Evolutionary conservation across 1,284 basidiomycete genomes (phyloP).

Genomic region (Tetrapyrgos nigripes): DNA sequence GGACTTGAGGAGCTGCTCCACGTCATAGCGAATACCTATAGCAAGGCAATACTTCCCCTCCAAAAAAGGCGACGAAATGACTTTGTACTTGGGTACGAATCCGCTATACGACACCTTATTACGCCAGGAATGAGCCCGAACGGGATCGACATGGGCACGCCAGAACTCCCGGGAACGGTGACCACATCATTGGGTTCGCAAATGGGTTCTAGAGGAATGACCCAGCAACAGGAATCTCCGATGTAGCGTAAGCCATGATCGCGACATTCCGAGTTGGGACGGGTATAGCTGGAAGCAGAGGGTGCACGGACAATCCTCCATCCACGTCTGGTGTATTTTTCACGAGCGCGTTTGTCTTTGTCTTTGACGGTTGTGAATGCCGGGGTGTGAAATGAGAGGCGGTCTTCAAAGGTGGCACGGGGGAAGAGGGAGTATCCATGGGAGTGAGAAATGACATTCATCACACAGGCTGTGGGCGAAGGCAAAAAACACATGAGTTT

Average conservation of each 20-base stretch:
- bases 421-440: slow-evolving; percentile 22
- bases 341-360: slow-evolving; percentile 1
- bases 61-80: too few relatives aligned
- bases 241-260: slow-evolving; percentile 12
- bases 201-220: slow-evolving; percentile 3
- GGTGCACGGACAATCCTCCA: slow-evolving; percentile 9
- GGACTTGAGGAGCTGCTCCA: too few relatives aligned
- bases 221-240: slow-evolving; percentile 20
- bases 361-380: not conserved
- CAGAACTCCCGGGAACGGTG: not conserved
- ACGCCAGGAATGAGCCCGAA: not conserved
- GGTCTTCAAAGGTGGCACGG: slow-evolving; percentile 15
- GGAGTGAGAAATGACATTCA: slow-evolving; percentile 39
- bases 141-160: not conserved
- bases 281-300: not conserved
- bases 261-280: not conserved
- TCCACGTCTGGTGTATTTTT: slow-evolving; percentile 23
- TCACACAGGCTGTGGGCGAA: slow-evolving; percentile 45
- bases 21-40: too few relatives aligned
- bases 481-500: not conserved
- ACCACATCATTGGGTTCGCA: not conserved
- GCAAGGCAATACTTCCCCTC: too few relatives aligned
- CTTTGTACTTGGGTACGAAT: too few relatives aligned
- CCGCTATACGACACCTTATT: too few relatives aligned
- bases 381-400: not conserved